phyloP scores from a whole-genome alignment of 2,329 filamentous ascomycete species.

The Cytospora piceicola region DNA sequence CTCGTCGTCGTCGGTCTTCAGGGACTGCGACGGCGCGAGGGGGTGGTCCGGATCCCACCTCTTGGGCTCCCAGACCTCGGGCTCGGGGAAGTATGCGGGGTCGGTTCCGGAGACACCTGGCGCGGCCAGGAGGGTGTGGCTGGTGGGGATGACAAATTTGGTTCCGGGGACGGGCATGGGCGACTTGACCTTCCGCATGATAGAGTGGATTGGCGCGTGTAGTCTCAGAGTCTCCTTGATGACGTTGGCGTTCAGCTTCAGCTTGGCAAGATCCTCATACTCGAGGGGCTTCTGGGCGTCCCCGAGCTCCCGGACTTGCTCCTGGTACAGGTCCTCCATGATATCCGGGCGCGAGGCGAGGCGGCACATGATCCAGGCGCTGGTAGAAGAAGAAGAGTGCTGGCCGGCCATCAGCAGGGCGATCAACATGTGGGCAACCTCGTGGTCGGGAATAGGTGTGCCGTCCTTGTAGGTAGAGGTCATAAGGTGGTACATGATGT shows the following conservation, averaged over 20 bases:
- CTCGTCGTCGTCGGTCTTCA: slow-evolving; percentile 58
- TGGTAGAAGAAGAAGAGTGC: slow-evolving; percentile 78
- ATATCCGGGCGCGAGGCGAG: slow-evolving; percentile 72
- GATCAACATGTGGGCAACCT: slow-evolving; percentile 87
- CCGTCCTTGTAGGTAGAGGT: slow-evolving; percentile 76
- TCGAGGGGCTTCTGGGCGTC: slow-evolving; percentile 73
- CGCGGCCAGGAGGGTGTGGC: slow-evolving; percentile 80
- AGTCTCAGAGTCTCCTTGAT: slow-evolving; percentile 91
- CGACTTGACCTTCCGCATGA: slow-evolving; percentile 88
- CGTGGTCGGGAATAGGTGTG: slow-evolving; percentile 68
- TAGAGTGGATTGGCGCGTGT: slow-evolving; percentile 92
- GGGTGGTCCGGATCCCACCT: slow-evolving; percentile 76
- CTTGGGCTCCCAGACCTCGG: slow-evolving; percentile 84
- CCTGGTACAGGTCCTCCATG: slow-evolving; percentile 71
- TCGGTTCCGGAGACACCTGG: slow-evolving; percentile 80
- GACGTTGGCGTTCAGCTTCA: slow-evolving; percentile 81
- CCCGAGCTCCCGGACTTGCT: slow-evolving; percentile 77
- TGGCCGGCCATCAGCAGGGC: slow-evolving; percentile 83
- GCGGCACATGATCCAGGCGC: slow-evolving; percentile 75
- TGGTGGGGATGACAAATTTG: slow-evolving; percentile 78
- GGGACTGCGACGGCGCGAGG: slow-evolving; percentile 52
- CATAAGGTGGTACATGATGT: slow-evolving; percentile 85
- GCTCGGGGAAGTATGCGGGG: slow-evolving; percentile 77
- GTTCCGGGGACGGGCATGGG: slow-evolving; percentile 85
- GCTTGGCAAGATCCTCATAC: slow-evolving; percentile 76